These are phyloP conservation scores for Suhomyces bribrorum DNA, from an alignment of 1,139 yeast species.

Conservation along the genomic window DNA sequence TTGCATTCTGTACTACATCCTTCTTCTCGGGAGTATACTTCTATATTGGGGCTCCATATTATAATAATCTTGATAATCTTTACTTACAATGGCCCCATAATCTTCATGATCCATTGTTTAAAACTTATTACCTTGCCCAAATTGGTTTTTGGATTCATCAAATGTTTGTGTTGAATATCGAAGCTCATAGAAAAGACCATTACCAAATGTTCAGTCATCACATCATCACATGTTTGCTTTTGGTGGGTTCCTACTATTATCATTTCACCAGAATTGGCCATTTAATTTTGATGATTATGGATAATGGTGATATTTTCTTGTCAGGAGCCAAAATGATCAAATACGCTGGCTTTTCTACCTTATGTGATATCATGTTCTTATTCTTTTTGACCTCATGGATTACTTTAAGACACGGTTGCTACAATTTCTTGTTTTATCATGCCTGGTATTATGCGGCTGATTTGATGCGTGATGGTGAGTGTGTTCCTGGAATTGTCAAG, in stretches of 20 bases:
- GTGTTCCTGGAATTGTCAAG: constrained; percentile 22
- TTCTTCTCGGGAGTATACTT: constrained; percentile 61
- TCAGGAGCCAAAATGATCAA: constrained; percentile 76
- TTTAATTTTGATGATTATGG: constrained; percentile 77
- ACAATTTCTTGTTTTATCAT: constrained; percentile 65
- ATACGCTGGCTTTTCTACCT: constrained; percentile 59
- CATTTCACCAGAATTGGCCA: constrained; percentile 80
- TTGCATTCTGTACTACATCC: constrained; percentile 59
- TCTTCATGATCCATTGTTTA: constrained; percentile 49
- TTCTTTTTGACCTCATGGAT: constrained; percentile 73
- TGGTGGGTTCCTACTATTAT: constrained; percentile 71
- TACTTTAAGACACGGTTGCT: constrained; percentile 69
- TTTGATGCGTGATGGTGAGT: constrained; percentile 46
- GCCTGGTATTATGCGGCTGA: constrained; percentile 38
- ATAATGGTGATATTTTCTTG: constrained; percentile 72
- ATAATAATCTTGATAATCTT: constrained; percentile 55
- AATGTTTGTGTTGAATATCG: constrained; percentile 72
- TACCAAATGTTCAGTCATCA: constrained; percentile 88
- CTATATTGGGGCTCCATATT: constrained; percentile 61
- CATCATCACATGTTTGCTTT: constrained; percentile 69
- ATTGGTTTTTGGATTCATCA: constrained; percentile 82
- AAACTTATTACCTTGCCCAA: constrained; percentile 70
- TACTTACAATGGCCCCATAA: constrained; percentile 81
- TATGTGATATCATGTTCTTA: constrained; percentile 72
- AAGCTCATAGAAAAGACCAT: constrained; percentile 79